Evolutionary conservation across 257 asterid genomes (phyloP), one percentile per base, ranked within the genome.

Genomic region (Nicotiana sylvestris): DNA sequence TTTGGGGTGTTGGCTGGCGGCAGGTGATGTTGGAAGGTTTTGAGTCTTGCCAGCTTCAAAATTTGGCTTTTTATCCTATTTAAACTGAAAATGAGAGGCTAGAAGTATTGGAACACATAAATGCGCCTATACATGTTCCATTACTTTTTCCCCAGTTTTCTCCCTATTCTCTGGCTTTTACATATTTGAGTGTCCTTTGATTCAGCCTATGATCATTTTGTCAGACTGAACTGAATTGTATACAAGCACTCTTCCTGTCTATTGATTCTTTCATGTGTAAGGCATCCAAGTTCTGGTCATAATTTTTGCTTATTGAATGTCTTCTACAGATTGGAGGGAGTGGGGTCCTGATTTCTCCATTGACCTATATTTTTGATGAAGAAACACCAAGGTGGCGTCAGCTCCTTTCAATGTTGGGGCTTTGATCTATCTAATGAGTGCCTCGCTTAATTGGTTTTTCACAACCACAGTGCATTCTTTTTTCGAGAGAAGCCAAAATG

Each of bases 381-480:
- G 99, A 96, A 88, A 90, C 98, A 82, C 98, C 98, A 11, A 90
- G 99, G 87, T 96, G 99, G 98, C 96, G 89, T 58, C 92, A 90
- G 77, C 98, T 96, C 84, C 93, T 93, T 53, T 84, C 94, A 11
- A 86, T 87, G 43, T 72, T 96, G 88, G 97, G 97, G 74, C 86
- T 91, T 32, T 93, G 87, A 83, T 62, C 60, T 21, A 30, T 43
- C 37, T 37, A 51, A 12, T 30, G 9, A 37, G 79, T 53, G 67
- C 66, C 32, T 18, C 18, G 5, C 9, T 51, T 72, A 9, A 2
- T 43, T 18, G 58, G 16, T 35, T 76, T 51, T 51, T 25, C 51
- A 3, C 68, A n/a, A 30, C 49, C 33, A 12, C 66, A 18, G 67
- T 51, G 67, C 68, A 60, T 81, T 51, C 49, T 51, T 76, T 76